Conservation (phyloP, 148 eudicot species). For the Silene uniflora region DNA sequence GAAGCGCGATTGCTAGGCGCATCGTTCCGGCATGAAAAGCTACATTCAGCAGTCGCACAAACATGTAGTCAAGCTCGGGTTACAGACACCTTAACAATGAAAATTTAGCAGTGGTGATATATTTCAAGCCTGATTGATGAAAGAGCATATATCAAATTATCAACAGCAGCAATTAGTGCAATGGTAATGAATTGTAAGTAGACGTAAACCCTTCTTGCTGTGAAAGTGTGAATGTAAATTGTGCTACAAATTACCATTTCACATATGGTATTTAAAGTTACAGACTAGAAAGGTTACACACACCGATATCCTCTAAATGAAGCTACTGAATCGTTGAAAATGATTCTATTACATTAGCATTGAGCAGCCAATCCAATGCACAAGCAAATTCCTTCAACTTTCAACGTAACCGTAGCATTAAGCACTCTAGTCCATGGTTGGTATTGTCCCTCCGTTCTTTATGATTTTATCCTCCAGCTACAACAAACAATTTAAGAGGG, state of each 20-base stretch:
- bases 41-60: too few relatives aligned
- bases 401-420: neutral
- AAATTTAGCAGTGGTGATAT: too few relatives aligned
- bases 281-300: conserved; percentile 23
- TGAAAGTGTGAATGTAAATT: neutral
- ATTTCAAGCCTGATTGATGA: too few relatives aligned
- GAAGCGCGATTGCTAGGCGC: too few relatives aligned
- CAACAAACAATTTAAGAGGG: neutral
- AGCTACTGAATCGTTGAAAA: neutral
- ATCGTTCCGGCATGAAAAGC: too few relatives aligned
- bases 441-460: conserved; percentile 37
- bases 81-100: too few relatives aligned
- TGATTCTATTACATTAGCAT: conserved; percentile 1
- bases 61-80: too few relatives aligned
- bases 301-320: conserved; percentile 6
- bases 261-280: neutral
- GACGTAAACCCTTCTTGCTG: neutral
- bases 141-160: too few relatives aligned
- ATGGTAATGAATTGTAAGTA: neutral
- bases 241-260: neutral
- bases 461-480: conserved; percentile 45
- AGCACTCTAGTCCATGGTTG: conserved; percentile 16
- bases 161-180: neutral
- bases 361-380: neutral
- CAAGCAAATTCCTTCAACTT: neutral